Percentiles rank a stretch among this genome's conserved stretches.
Conservation (phyloP, 2,329 filamentous ascomycete species). For the Clarireedia monteithiana region DNA sequence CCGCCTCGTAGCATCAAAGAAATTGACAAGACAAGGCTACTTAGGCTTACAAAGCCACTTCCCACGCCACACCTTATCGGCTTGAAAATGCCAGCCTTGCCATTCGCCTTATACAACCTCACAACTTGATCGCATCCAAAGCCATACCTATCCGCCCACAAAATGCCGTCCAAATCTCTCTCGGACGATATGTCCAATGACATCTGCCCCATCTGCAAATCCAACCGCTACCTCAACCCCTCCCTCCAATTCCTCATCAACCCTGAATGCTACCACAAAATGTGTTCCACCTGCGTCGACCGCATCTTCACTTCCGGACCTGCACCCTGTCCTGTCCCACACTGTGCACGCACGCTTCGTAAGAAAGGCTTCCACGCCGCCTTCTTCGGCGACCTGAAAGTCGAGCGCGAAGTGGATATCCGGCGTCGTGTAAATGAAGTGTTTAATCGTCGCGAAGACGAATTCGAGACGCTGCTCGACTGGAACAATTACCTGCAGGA, state of each 20-base stretch:
- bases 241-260: slow-evolving; percentile 95
- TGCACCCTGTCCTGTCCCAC: slow-evolving; percentile 83
- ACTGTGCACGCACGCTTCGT: slow-evolving; percentile 79
- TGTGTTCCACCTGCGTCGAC: slow-evolving; percentile 94
- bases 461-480: slow-evolving; percentile 75
- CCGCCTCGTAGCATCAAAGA: background rate
- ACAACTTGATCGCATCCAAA: background rate
- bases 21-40: background rate
- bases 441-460: slow-evolving; percentile 83
- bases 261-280: slow-evolving; percentile 97
- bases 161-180: background rate
- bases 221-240: slow-evolving; percentile 87
- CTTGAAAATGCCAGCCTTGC: background rate
- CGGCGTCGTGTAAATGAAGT: slow-evolving; percentile 68
- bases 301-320: slow-evolving; percentile 90
- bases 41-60: background rate
- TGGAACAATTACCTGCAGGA: slow-evolving; percentile 95
- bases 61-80: background rate
- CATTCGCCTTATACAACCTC: background rate
- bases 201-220: slow-evolving; percentile 96
- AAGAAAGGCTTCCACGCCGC: slow-evolving; percentile 78
- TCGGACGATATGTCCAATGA: slow-evolving; percentile 40
- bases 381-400: slow-evolving; percentile 79
- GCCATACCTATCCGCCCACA: slow-evolving; percentile 8
- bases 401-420: slow-evolving; percentile 93